Conservation (phyloP, 2,329 filamentous ascomycete species). For the Penicillium capsulatum region DNA sequence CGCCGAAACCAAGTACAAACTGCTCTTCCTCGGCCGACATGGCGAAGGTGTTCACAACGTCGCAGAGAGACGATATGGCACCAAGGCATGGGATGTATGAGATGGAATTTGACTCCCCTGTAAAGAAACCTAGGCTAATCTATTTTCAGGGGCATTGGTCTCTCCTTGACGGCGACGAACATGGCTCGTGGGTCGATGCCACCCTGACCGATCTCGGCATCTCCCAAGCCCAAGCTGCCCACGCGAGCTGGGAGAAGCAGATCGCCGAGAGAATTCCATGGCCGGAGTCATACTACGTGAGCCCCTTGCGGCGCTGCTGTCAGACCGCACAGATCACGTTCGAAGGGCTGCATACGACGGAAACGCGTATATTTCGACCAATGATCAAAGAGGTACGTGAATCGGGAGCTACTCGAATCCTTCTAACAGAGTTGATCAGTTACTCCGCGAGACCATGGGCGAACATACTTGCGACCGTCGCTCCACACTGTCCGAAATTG, state of each 20-base stretch:
- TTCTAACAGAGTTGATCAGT: slow-evolving; percentile 19
- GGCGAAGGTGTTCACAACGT: slow-evolving; percentile 61
- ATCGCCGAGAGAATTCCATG: slow-evolving; percentile 48
- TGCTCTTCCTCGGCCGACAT: slow-evolving; percentile 58
- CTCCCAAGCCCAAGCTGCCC: slow-evolving; percentile 46
- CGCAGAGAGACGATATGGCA: slow-evolving; percentile 45
- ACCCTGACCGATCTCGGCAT: slow-evolving; percentile 52
- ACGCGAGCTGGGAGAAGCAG: slow-evolving; percentile 49
- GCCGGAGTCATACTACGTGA: slow-evolving; percentile 55
- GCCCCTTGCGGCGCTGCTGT: slow-evolving; percentile 56
- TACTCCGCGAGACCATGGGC: slow-evolving; percentile 56
- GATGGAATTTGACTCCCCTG: neutral
- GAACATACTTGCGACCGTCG: slow-evolving; percentile 60
- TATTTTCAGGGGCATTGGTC: slow-evolving; percentile 53
- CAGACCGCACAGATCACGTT: slow-evolving; percentile 56
- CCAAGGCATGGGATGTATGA: slow-evolving; percentile 53
- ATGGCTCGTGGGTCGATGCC: slow-evolving; percentile 56
- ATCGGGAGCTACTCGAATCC: neutral
- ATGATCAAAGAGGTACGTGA: slow-evolving; percentile 51
- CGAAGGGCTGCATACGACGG: slow-evolving; percentile 44
- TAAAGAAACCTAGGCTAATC: neutral
- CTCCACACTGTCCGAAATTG: slow-evolving; percentile 48
- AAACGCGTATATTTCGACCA: slow-evolving; percentile 48
- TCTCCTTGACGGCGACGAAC: slow-evolving; percentile 54
- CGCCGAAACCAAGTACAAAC: slow-evolving; percentile 46